These are phyloP conservation scores for Euryodendron excelsum DNA, from an alignment of 148 eudicot genomes.

Conservation along the genomic window DNA sequence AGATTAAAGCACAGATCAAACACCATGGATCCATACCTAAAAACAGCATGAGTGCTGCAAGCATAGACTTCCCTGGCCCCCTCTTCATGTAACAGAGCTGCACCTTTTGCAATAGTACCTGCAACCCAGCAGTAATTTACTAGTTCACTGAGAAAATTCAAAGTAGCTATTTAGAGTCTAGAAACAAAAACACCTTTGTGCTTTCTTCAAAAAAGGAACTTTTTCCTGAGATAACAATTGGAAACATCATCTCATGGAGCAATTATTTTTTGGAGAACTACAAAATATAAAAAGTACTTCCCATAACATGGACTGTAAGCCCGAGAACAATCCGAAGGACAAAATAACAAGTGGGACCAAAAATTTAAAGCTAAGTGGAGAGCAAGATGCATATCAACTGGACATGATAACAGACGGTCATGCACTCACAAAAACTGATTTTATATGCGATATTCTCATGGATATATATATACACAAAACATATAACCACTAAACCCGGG, in stretches of 20 bases:
- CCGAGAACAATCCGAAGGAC: background rate
- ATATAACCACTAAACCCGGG: background rate
- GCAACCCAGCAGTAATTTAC: constrained; percentile 5
- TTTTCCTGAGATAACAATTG: background rate
- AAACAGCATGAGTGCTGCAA: constrained; percentile 71
- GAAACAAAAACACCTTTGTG: background rate
- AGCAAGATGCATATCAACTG: background rate
- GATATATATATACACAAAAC: background rate
- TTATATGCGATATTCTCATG: background rate
- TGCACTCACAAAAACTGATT: background rate
- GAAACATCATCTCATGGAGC: background rate
- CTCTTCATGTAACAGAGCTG: constrained; percentile 58
- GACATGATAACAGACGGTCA: background rate
- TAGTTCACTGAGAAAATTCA: background rate
- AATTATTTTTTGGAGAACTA: background rate
- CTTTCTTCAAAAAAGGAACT: background rate
- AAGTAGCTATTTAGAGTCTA: background rate
- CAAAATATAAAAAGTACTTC: background rate
- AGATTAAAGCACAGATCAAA: constrained; percentile 4
- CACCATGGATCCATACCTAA: constrained; percentile 36
- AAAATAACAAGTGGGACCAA: background rate
- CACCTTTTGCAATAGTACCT: constrained; percentile 74
- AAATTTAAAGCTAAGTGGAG: background rate
- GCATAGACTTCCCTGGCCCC: constrained; percentile 78
- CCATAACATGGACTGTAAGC: background rate